Evolutionary conservation across 2,329 filamentous ascomycete species (phyloP), one percentile per base, ranked within the genome.

Genomic region (Rhynchosporium graminicola): DNA sequence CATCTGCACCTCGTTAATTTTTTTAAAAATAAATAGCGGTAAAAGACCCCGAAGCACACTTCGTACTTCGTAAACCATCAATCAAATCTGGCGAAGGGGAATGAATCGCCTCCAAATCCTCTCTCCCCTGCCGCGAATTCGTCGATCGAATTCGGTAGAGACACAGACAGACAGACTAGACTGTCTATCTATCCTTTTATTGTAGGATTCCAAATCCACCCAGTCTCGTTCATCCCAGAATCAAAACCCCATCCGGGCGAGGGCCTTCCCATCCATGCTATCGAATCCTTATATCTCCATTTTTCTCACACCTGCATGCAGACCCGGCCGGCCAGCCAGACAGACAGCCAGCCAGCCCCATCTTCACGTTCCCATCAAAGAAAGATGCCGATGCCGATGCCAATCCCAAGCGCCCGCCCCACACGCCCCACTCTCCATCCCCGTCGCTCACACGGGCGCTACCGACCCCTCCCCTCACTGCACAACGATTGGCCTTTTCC

Each of bases 321-420:
- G 33, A 10, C 33, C 33, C 33, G 9, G 33, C 33, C 50, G 6
- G 38, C 47, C 28, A 50, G n/a, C 47, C 28, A 52, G 10, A 10
- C 33, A 20, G 38, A 29, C 28, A 50, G n/a, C 47, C 28, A 52
- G 28, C 29, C 47, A 10, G 10, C 26, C 33, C 12, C 47, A 13
- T 20, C 8, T 26, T 9, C 31, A 40, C 50, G 50, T n/a, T 52
- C 50, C 20, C 20, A 20, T 20, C 20, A 20, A 20, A 20, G 20
- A 20, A 40, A n/a, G 36, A 26, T 33, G 15, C 50, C 50, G 36
- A 26, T 33, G 15, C 50, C 50, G 31, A 38, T 43, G n/a, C 12
- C 20, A 10, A 15, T n/a, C 36, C 52, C 52, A 56, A 56, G 52
- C 52, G 52, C 52, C 52, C 51, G 26, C 15, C 33, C 33, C 33